Conservation (phyloP, 345 rosid species). For the Ceriops decandra region DNA sequence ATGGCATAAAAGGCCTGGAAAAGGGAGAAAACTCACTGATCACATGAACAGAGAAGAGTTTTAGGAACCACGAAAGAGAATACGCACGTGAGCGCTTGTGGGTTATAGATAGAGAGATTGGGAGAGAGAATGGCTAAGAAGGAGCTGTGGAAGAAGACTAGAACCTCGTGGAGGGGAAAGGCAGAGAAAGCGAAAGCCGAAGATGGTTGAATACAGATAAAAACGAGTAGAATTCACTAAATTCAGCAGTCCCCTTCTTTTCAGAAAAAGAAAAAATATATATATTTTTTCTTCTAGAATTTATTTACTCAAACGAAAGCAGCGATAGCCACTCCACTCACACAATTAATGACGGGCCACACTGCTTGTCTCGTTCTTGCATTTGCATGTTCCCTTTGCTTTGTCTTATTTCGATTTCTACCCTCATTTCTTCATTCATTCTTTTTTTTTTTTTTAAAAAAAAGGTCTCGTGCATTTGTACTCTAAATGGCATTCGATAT, state of each 20-base stretch:
- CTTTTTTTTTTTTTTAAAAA: neutral
- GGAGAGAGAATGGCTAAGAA: neutral
- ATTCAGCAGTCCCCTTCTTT: neutral
- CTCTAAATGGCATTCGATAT: neutral
- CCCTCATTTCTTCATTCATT: neutral
- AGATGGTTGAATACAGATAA: neutral
- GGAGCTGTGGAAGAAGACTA: conserved; percentile 10
- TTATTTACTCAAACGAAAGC: neutral
- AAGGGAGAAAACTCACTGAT: conserved; percentile 40
- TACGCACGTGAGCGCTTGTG: too few relatives aligned
- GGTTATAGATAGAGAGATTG: too few relatives aligned
- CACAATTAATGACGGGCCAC: too few relatives aligned
- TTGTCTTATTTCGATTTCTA: neutral
- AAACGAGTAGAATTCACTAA: conserved; percentile 30
- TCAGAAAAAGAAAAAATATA: neutral
- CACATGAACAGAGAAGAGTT: conserved; percentile 34
- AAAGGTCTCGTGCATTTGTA: neutral
- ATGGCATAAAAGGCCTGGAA: neutral
- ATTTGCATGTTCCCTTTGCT: neutral
- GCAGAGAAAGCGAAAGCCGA: neutral
- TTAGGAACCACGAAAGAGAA: too few relatives aligned
- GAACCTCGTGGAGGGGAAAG: conserved; percentile 27
- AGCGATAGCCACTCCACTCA: too few relatives aligned
- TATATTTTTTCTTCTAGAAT: too few relatives aligned
- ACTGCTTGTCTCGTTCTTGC: neutral